Evolutionary conservation across 2,329 filamentous ascomycete species (phyloP).

Genomic region (Fusarium tupiense): DNA sequence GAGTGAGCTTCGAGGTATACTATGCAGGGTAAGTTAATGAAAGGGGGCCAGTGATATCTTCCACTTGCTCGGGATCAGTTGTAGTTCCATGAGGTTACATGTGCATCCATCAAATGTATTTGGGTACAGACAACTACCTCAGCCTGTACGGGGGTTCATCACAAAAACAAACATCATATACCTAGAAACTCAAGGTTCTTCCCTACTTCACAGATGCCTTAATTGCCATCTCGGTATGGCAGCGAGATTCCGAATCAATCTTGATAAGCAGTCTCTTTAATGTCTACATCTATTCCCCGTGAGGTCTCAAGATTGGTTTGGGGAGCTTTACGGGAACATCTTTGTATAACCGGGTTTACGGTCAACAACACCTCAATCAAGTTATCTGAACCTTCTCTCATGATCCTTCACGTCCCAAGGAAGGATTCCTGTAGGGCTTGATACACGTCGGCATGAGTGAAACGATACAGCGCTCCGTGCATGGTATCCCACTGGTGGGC

Average conservation of each 20-base stretch:
- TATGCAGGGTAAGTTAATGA: neutral
- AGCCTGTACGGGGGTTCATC: neutral
- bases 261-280: neutral
- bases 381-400: fast-evolving
- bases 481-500: too few species aligned
- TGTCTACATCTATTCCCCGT: neutral
- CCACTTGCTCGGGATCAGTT: neutral
- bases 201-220: too few species aligned
- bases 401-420: neutral
- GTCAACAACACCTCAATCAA: too few species aligned
- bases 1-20: too few species aligned
- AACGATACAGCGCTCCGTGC: too few species aligned
- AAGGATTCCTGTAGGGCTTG: too few species aligned
- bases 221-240: neutral
- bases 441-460: too few species aligned
- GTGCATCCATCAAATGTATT: neutral
- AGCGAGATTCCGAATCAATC: neutral
- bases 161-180: too few species aligned
- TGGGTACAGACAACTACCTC: neutral
- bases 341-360: too few species aligned
- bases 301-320: too few species aligned
- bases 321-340: fast-evolving
- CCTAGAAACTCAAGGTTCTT: fast-evolving
- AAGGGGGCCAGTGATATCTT: fast-evolving
- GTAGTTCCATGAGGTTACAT: neutral